Base-by-base conservation (phyloP, 108 stramenopile species). In the Mediolabrus comicus region DNA sequence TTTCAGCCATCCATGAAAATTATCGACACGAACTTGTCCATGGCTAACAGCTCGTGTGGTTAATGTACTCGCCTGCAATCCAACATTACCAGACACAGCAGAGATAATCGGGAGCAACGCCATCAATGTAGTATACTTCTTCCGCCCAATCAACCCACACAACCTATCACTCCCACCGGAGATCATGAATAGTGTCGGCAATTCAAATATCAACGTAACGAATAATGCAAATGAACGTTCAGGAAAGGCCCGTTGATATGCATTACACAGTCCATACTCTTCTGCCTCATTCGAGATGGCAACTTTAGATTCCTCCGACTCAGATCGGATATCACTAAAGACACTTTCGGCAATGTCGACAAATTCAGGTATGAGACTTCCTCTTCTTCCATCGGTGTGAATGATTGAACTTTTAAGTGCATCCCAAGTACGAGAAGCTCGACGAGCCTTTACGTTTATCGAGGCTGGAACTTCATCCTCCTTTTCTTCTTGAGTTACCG, bases 61-160 rank as follows among this genome's bases (percentile, higher is more conserved):
- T 30, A 86, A 61, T 5, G 77, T 75, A 69, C 83, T 87, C 6
- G 90, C 74, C 59, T 91, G 90, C 43, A 91, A 60, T 0, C 84
- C 87, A 30, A 84, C 85, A 55, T 87, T 88, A 0, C 90, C 90
- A 8, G 87, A 87, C 7, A 91, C 75, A 8, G 90, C 90, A 60
- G 71, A 71, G 28, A 72, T 59, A 12, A 88, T 39, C 0, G 87
- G 87, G 19, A 91, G 71, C 19, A 91, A 62, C 0, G 79, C 75
- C 35, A 91, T 67, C 33, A 88, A 43, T 3, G 85, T 63, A 32
- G 83, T 72, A 71, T 87, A 88, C 26, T 74, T 69, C 31, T 39
- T 53, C 24, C 83, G 76, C 8, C 90, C 90, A 57, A 91, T 63
- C 64, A 88, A 63, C 14, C 9, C 11, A 35, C 83, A 86, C 8